These are phyloP conservation scores for Periconia sp. DNA, from an alignment of 2,329 filamentous ascomycete species.

Conservation along the genomic window DNA sequence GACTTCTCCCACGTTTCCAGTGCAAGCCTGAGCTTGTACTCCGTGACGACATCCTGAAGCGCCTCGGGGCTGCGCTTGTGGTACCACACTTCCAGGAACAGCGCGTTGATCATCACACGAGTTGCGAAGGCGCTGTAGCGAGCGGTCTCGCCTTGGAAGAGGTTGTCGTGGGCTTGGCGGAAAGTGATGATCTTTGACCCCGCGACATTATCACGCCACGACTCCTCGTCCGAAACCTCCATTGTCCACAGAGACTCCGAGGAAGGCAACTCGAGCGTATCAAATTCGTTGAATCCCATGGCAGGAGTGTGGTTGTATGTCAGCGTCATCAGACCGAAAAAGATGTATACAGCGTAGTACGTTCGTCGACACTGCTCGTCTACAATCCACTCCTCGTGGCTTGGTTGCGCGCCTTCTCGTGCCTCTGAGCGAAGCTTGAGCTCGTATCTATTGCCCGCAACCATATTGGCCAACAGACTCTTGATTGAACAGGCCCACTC, in stretches of 20 bases:
- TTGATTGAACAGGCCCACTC: conserved; percentile 99
- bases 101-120: conserved; percentile 96
- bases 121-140: conserved; percentile 97
- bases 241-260: conserved; percentile 95
- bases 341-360: conserved; percentile 98
- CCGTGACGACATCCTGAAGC: conserved; percentile 93
- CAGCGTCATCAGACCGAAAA: conserved; percentile 92
- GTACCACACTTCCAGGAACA: conserved; percentile 98
- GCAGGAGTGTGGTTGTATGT: conserved; percentile 98
- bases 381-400: conserved; percentile 90
- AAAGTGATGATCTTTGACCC: conserved; percentile 80
- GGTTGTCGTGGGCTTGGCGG: conserved; percentile 89
- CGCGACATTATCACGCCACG: conserved; percentile 82
- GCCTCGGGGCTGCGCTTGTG: conserved; percentile 98
- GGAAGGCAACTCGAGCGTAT: conserved; percentile 88
- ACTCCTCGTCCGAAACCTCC: conserved; percentile 74
- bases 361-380: conserved; percentile 96
- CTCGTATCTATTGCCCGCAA: conserved; percentile 95
- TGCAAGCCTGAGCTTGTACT: conserved; percentile 95
- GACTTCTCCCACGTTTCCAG: conserved; percentile 99
- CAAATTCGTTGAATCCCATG: conserved; percentile 98
- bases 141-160: conserved; percentile 90
- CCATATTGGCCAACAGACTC: conserved; percentile 97
- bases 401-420: conserved; percentile 76
- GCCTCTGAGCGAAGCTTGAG: conserved; percentile 91